These are phyloP conservation scores for Acanthochlamys bracteata DNA, from an alignment of 106 monocot species.

Conservation along the genomic window DNA sequence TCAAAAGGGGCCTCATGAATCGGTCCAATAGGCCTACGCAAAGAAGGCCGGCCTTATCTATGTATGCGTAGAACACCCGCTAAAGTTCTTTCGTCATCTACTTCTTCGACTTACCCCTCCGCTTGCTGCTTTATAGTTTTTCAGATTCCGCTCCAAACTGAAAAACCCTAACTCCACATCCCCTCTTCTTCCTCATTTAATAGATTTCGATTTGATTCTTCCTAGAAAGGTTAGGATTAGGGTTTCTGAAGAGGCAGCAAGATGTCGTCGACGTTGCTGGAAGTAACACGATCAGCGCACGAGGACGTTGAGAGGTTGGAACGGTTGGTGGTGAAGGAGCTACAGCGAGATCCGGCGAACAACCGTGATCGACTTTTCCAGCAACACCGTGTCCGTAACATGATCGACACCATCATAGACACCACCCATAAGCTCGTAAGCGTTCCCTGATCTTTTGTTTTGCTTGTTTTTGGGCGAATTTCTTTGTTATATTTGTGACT, in stretches of 20 bases:
- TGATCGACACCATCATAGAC: constrained; percentile 59
- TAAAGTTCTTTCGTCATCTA: too few relatives aligned
- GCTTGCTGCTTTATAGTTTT: too few relatives aligned
- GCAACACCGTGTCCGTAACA: constrained; percentile 81
- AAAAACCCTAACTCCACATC: too few relatives aligned
- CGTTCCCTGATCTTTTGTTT: not conserved
- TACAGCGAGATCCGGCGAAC: constrained; percentile 83
- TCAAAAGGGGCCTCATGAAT: too few relatives aligned
- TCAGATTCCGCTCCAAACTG: too few relatives aligned
- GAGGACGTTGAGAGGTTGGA: constrained; percentile 94
- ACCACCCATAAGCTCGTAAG: constrained; percentile 73
- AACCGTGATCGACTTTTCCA: constrained; percentile 79
- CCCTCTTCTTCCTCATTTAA: too few relatives aligned
- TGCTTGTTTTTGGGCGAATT: not conserved
- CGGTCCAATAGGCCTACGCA: too few relatives aligned
- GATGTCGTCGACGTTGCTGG: constrained; percentile 92
- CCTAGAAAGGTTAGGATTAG: not conserved
- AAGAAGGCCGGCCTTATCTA: too few relatives aligned
- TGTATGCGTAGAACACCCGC: too few relatives aligned
- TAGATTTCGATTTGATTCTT: too few relatives aligned
- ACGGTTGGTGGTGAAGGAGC: constrained; percentile 75
- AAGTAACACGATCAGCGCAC: constrained; percentile 82
- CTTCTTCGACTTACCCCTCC: too few relatives aligned
- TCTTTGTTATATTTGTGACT: not conserved
- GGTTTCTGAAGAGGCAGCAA: not conserved